Base-by-base conservation (phyloP, 345 rosid species). In the Isatis tinctoria region DNA sequence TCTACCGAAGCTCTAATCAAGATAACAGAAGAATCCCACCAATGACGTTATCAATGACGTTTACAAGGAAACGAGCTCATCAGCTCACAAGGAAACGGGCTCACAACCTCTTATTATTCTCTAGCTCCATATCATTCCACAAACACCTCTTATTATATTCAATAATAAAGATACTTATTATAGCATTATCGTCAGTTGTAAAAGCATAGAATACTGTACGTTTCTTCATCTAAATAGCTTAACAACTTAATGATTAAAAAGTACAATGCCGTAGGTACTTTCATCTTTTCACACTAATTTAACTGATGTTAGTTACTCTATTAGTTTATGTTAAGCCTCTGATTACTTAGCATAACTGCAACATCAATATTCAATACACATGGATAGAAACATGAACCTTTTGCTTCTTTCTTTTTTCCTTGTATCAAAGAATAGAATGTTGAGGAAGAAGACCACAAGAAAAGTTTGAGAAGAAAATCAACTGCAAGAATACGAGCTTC, bases 171-270 rank as follows among this genome's bases (percentile, higher is more conserved):
- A 70, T 63, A 64, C 58, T 77, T 74, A 51, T 24, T 47, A 28
- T 33, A 68, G 39, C 41, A 68, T 26, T 59, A 75, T 30, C 48
- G 67, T 60, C 28, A 48, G 51, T 74, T 40, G 49, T 17, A 72
- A 74, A 36, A 69, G 63, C 82, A 79, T 78, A 63, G 86, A 85
- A 80, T 66, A 59, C 80, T 65, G 47, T 72, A 39, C 68, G 58
- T 57, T 70, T 61, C 37, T 27, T 67, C 13, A 43, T 41, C 51
- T 51, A n/a, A 45, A 39, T 53, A 63, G 20, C 18, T 66, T 67
- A 48, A 59, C 69, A 58, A 78, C 67, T 70, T 75, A 72, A 62
- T 74, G 70, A 70, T 70, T 63, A 35, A 53, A 53, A 49, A 68
- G 82, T 80, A 81, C 81, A 61, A 27, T 79, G 62, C 77, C 84